Percentiles rank a stretch among this genome's conserved stretches.
Conservation (phyloP, 495 filamentous ascomycete species). For the Aspergillus nanangensis region DNA sequence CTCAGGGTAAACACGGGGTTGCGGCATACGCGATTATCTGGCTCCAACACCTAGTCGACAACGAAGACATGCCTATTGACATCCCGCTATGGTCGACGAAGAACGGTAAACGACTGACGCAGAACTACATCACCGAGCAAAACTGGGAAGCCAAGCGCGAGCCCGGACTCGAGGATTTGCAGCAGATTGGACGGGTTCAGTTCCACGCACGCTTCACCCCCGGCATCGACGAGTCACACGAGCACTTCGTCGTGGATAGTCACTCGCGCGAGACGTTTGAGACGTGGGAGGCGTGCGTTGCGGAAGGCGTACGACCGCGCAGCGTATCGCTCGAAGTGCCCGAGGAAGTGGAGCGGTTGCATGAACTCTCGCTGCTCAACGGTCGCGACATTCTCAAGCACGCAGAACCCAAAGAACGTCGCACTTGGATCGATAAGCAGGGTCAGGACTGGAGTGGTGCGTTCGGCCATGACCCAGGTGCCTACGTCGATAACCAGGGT, state of each 20-base stretch:
- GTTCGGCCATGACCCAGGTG: slow-evolving; percentile 63
- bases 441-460: slow-evolving; percentile 89
- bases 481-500: slow-evolving; percentile 41
- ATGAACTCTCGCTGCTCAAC: slow-evolving; percentile 72
- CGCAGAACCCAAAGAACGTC: slow-evolving; percentile 62
- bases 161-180: slow-evolving; percentile 64
- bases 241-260: slow-evolving; percentile 78
- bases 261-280: slow-evolving; percentile 89
- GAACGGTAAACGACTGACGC: slow-evolving; percentile 65
- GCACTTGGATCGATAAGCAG: slow-evolving; percentile 72
- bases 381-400: slow-evolving; percentile 74
- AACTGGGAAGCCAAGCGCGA: slow-evolving; percentile 55
- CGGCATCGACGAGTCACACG: slow-evolving; percentile 85
- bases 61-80: slow-evolving; percentile 68
- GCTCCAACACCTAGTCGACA: slow-evolving; percentile 80
- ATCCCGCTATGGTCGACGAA: slow-evolving; percentile 84
- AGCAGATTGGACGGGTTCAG: slow-evolving; percentile 73
- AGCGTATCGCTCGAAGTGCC: slow-evolving; percentile 67
- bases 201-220: slow-evolving; percentile 81
- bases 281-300: slow-evolving; percentile 84
- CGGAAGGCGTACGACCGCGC: slow-evolving; percentile 73
- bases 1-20: slow-evolving; percentile 58
- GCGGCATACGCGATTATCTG: slow-evolving; percentile 77
- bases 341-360: slow-evolving; percentile 59
- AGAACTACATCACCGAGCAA: slow-evolving; percentile 82